A percentile compares a stretch with the other conserved stretches of the same genome.
These are phyloP conservation scores for Tardiomyces blankii DNA, from an alignment of 1,139 yeast species.

Conservation along the genomic window DNA sequence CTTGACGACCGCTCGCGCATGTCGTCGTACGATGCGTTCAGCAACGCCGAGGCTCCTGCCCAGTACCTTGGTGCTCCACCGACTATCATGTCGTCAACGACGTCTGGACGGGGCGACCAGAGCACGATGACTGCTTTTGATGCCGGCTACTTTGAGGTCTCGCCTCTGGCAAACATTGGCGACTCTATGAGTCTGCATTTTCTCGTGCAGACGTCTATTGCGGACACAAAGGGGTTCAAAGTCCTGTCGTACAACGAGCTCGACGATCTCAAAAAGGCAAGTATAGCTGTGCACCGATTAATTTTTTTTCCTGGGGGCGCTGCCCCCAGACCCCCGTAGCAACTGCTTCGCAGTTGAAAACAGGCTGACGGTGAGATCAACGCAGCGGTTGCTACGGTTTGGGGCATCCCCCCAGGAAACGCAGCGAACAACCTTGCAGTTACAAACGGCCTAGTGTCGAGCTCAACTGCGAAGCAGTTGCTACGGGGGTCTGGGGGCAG, in stretches of 20 bases:
- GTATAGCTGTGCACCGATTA: too few relatives aligned
- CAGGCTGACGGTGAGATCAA: too few relatives aligned
- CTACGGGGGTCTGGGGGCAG: too few relatives aligned
- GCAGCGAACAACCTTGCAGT: too few relatives aligned
- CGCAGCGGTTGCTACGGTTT: too few relatives aligned
- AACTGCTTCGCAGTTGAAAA: too few relatives aligned
- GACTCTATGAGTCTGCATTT: constrained; percentile 19
- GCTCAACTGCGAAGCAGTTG: too few relatives aligned
- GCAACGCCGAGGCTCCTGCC: constrained; percentile 28
- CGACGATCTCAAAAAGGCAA: constrained; percentile 16
- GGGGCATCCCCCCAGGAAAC: too few relatives aligned
- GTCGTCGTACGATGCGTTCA: constrained; percentile 26
- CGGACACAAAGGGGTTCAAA: constrained; percentile 20
- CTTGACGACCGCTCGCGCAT: background rate
- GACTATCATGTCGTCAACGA: constrained; percentile 8
- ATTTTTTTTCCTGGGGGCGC: too few relatives aligned
- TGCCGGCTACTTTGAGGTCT: constrained; percentile 1
- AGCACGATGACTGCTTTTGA: background rate
- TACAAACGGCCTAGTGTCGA: too few relatives aligned
- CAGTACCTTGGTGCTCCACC: constrained; percentile 22
- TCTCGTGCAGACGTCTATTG: constrained; percentile 21
- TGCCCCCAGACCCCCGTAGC: too few relatives aligned
- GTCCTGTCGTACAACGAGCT: constrained; percentile 24
- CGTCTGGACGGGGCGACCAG: background rate
- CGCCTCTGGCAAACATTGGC: constrained; percentile 15